A percentile compares a stretch with the other conserved stretches of the same genome.
These are phyloP conservation scores for Kodamaea laetipori DNA, from an alignment of 805 yeast species.

Conservation along the genomic window DNA sequence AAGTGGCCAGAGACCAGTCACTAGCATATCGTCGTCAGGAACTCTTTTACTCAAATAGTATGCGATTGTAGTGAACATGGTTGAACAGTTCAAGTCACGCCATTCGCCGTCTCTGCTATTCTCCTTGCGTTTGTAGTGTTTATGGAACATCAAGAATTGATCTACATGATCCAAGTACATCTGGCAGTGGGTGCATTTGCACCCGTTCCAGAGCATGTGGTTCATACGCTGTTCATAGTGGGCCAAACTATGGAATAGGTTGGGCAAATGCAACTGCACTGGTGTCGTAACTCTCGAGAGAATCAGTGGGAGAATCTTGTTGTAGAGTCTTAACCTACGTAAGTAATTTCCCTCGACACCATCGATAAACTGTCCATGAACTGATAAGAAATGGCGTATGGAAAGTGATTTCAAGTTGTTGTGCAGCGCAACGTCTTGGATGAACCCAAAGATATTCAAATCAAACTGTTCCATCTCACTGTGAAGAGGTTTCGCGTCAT, in stretches of 20 bases:
- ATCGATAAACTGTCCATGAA: constrained; percentile 57
- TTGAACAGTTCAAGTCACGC: constrained; percentile 51
- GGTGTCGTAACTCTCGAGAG: constrained; percentile 29
- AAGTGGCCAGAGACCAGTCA: constrained; percentile 11
- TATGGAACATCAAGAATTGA: constrained; percentile 62
- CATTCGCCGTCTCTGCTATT: constrained; percentile 33
- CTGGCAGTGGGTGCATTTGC: constrained; percentile 61
- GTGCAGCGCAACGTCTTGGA: constrained; percentile 15
- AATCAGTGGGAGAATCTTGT: constrained; percentile 47
- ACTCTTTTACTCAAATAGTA: constrained; percentile 11
- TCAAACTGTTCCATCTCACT: constrained; percentile 40
- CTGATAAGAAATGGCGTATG: constrained; percentile 57
- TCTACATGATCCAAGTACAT: constrained; percentile 55
- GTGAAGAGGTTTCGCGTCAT: constrained; percentile 36
- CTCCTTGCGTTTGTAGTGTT: constrained; percentile 50
- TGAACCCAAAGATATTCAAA: constrained; percentile 47
- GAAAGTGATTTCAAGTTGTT: not conserved
- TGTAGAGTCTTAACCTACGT: constrained; percentile 57
- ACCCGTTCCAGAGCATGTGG: constrained; percentile 76
- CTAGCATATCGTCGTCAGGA: constrained; percentile 7
- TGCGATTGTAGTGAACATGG: constrained; percentile 15
- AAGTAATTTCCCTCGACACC: constrained; percentile 75
- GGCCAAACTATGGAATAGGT: constrained; percentile 57
- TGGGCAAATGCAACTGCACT: constrained; percentile 55
- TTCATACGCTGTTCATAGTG: constrained; percentile 73